Conservation (phyloP, 176 grass and related monocot species). For the Elymus sibiricus region DNA sequence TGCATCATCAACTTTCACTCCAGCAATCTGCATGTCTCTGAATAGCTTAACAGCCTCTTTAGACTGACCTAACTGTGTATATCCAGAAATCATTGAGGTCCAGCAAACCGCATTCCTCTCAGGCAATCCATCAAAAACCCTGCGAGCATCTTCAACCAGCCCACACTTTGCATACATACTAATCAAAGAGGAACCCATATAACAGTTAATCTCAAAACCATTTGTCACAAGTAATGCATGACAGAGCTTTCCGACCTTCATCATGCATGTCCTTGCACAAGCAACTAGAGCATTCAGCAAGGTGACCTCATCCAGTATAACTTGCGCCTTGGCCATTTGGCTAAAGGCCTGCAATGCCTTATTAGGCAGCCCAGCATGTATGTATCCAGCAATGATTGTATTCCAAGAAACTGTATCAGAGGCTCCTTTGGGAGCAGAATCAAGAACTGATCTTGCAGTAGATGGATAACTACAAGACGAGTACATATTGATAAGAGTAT, state of each 20-base stretch:
- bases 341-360: slow-evolving; percentile 52
- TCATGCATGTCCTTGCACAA: slow-evolving; percentile 50
- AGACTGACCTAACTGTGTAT: slow-evolving; percentile 59
- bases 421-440: slow-evolving; percentile 44
- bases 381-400: slow-evolving; percentile 73
- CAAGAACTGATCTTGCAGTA: slow-evolving; percentile 60
- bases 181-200: slow-evolving; percentile 72
- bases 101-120: slow-evolving; percentile 78
- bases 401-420: slow-evolving; percentile 83
- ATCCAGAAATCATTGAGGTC: slow-evolving; percentile 85
- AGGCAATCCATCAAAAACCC: slow-evolving; percentile 64
- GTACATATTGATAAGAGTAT: slow-evolving; percentile 84
- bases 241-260: slow-evolving; percentile 45
- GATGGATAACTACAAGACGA: slow-evolving; percentile 46
- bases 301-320: slow-evolving; percentile 67
- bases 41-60: slow-evolving; percentile 70
- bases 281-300: slow-evolving; percentile 69
- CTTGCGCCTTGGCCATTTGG: slow-evolving; percentile 45
- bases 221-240: slow-evolving; percentile 64
- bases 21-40: slow-evolving; percentile 70
- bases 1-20: slow-evolving; percentile 63
- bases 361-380: slow-evolving; percentile 47
- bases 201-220: slow-evolving; percentile 65
- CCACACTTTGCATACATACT: slow-evolving; percentile 88
- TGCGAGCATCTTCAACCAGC: slow-evolving; percentile 50